Percentiles rank a stretch among this genome's conserved stretches.
These are phyloP conservation scores for Dactylorhiza incarnata DNA, from an alignment of 106 monocot genomes.

Conservation along the genomic window DNA sequence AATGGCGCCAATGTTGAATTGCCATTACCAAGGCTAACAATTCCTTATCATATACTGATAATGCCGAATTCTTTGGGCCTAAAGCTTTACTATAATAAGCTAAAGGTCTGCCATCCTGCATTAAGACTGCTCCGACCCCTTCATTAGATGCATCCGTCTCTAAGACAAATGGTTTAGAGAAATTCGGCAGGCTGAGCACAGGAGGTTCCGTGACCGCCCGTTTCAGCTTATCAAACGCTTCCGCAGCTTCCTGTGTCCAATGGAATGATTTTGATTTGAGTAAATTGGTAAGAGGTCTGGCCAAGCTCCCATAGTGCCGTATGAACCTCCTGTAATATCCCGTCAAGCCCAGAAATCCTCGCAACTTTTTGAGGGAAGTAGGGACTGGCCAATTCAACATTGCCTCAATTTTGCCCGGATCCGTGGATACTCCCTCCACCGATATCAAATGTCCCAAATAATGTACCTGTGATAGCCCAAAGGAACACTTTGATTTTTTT, in stretches of 20 bases:
- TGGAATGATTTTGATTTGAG: not conserved
- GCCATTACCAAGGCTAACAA: no score
- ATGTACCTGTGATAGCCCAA: no score
- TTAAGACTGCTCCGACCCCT: not conserved
- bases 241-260: not conserved
- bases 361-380: no score
- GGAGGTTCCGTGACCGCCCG: not conserved
- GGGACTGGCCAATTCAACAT: no score
- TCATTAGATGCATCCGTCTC: conserved; percentile 7
- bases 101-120: not conserved
- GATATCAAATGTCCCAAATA: no score
- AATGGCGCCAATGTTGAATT: no score
- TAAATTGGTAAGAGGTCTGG: not conserved
- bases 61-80: no score
- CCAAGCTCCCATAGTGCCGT: not conserved
- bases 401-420: no score
- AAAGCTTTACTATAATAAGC: conserved; percentile 8
- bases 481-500: not conserved
- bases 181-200: conserved; percentile 1
- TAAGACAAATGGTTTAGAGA: not conserved
- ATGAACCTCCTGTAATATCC: conserved; percentile 5
- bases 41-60: no score
- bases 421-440: no score
- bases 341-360: not conserved
- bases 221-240: not conserved